phyloP scores from a whole-genome alignment of 2,329 filamentous ascomycete species.

The Alternaria gansuensis region DNA sequence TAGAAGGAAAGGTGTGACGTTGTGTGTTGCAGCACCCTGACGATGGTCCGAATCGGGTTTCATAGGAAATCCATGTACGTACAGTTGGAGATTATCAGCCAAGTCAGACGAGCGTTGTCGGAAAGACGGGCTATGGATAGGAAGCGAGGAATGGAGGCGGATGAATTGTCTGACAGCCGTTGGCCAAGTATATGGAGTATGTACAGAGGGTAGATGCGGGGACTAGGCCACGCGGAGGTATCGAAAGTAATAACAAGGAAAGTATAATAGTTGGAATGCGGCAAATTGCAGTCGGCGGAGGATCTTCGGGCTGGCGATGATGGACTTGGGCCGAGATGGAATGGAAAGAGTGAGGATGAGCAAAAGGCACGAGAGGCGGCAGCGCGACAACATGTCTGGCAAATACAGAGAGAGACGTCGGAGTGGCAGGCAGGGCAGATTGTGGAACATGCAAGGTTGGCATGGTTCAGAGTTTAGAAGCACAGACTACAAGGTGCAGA shows the following conservation, averaged over 20 bases:
- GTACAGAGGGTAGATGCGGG: conserved; percentile 22
- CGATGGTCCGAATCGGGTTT: conserved; percentile 47
- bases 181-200: conserved; percentile 22
- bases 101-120: conserved; percentile 39
- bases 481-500: conserved; percentile 34
- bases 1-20: conserved; percentile 41
- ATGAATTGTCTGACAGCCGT: conserved; percentile 22
- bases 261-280: conserved; percentile 27
- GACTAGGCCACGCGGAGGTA: conserved; percentile 27
- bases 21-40: conserved; percentile 43
- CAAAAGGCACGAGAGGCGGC: conserved; percentile 28
- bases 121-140: conserved; percentile 23
- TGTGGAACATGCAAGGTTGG: conserved; percentile 38
- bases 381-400: conserved; percentile 35
- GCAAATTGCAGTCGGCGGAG: conserved; percentile 24
- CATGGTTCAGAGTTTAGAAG: conserved; percentile 26
- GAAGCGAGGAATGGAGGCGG: conserved; percentile 5
- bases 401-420: conserved; percentile 38
- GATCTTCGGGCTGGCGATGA: conserved; percentile 44
- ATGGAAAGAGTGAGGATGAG: conserved; percentile 29
- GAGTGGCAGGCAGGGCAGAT: conserved; percentile 36
- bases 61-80: conserved; percentile 46
- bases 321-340: conserved; percentile 25
- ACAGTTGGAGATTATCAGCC: conserved; percentile 52
- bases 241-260: conserved; percentile 28